phyloP scores from a whole-genome alignment of 352 stramenopile species.

The Aphanomyces invadans region DNA sequence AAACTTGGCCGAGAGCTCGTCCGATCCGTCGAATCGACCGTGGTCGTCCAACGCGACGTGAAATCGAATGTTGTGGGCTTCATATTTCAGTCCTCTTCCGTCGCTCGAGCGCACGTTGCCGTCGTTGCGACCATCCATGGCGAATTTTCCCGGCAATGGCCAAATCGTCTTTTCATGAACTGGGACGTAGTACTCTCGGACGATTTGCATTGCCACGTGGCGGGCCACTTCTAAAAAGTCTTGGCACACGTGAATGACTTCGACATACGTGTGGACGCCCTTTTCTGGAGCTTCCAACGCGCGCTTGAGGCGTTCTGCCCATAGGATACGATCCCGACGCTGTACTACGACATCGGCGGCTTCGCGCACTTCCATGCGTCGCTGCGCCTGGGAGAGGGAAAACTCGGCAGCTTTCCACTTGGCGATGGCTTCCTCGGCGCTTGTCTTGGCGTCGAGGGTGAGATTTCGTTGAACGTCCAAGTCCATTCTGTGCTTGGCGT shows the following conservation, averaged over 20 bases:
- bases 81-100: slow-evolving; percentile 55
- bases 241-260: slow-evolving; percentile 77
- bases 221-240: slow-evolving; percentile 81
- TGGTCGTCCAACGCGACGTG: slow-evolving; percentile 87
- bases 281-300: slow-evolving; percentile 40
- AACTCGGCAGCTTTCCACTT: slow-evolving; percentile 67
- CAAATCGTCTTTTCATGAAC: slow-evolving; percentile 73
- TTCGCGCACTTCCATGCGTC: slow-evolving; percentile 25
- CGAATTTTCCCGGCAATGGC: slow-evolving; percentile 34
- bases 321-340: slow-evolving; percentile 41
- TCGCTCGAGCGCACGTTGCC: slow-evolving; percentile 39
- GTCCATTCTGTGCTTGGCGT: slow-evolving; percentile 28
- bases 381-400: slow-evolving; percentile 49
- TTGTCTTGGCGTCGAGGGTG: background rate
- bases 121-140: slow-evolving; percentile 65
- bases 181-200: slow-evolving; percentile 73
- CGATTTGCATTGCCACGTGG: slow-evolving; percentile 59
- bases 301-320: slow-evolving; percentile 54
- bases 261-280: slow-evolving; percentile 59
- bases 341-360: slow-evolving; percentile 36
- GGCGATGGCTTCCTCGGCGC: slow-evolving; percentile 52
- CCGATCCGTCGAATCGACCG: slow-evolving; percentile 82
- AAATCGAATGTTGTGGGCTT: slow-evolving; percentile 85
- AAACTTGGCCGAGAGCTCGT: slow-evolving; percentile 84
- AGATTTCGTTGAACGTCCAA: background rate